Conservation (phyloP, 805 yeast genomes). For the Wickerhamiella azyma region DNA sequence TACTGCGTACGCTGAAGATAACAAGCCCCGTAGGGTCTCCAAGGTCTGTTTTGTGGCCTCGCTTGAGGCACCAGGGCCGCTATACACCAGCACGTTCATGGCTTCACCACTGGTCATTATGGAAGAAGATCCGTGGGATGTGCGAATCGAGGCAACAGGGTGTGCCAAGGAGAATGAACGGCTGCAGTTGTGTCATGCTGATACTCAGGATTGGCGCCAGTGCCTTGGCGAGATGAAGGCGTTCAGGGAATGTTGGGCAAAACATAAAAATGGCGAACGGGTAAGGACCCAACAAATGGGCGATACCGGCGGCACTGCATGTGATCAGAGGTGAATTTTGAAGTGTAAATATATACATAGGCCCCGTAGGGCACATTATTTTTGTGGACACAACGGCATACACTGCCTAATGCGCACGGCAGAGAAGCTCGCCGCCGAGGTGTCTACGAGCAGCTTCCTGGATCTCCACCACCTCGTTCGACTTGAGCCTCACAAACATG, state of each 20-base stretch:
- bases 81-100: slow-evolving; percentile 66
- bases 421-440: slow-evolving; percentile 62
- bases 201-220: slow-evolving; percentile 67
- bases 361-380: too few species aligned
- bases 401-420: slow-evolving; percentile 40
- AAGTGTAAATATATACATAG: not conserved
- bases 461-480: slow-evolving; percentile 49
- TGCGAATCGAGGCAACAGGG: slow-evolving; percentile 60
- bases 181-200: slow-evolving; percentile 66
- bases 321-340: slow-evolving; percentile 9
- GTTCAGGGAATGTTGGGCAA: slow-evolving; percentile 51
- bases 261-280: slow-evolving; percentile 40
- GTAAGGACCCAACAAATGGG: slow-evolving; percentile 12
- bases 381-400: too few species aligned
- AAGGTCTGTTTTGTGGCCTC: slow-evolving; percentile 76
- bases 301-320: slow-evolving; percentile 8
- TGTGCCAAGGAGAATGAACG: slow-evolving; percentile 61
- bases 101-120: slow-evolving; percentile 26
- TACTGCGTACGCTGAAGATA: slow-evolving; percentile 86
- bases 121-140: slow-evolving; percentile 36
- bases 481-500: slow-evolving; percentile 46
- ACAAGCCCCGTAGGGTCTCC: slow-evolving; percentile 55
- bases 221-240: slow-evolving; percentile 51
- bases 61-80: slow-evolving; percentile 73
- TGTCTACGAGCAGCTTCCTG: slow-evolving; percentile 74